Conservation (phyloP, 1,284 basidiomycete genomes). For the Rhodotorula sp. region DNA sequence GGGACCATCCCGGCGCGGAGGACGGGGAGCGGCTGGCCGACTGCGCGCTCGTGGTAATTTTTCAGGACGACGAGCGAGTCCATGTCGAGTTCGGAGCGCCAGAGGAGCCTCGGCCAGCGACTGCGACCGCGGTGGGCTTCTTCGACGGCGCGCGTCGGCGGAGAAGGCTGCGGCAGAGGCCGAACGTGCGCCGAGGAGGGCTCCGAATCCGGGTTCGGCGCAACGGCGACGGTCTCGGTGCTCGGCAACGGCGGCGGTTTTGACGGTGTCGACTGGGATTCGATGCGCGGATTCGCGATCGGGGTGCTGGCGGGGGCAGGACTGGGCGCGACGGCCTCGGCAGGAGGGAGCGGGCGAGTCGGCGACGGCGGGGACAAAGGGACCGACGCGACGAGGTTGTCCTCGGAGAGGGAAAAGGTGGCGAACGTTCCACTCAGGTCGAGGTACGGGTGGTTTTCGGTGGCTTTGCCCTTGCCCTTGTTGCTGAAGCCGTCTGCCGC, state of each 20-base stretch:
- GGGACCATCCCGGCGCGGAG: slow-evolving; percentile 16
- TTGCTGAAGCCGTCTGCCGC: not conserved
- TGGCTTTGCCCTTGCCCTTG: slow-evolving; percentile 26
- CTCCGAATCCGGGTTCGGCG: not conserved
- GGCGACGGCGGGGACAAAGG: not conserved
- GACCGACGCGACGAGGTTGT: not conserved
- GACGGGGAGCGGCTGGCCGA: slow-evolving; percentile 33
- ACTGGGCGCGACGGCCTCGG: not conserved
- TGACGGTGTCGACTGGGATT: not conserved
- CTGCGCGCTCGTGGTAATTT: slow-evolving; percentile 35
- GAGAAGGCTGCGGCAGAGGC: slow-evolving; percentile 8
- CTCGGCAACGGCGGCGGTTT: not conserved
- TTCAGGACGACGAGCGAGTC: slow-evolving; percentile 28
- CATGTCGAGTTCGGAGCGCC: slow-evolving; percentile 34
- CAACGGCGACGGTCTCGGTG: slow-evolving; percentile 1
- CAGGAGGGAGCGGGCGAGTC: not conserved
- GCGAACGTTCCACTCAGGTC: slow-evolving; percentile 4
- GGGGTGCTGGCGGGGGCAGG: not conserved
- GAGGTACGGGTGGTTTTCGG: not conserved
- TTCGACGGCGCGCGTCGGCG: slow-evolving; percentile 1
- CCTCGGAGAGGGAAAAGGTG: slow-evolving; percentile 15
- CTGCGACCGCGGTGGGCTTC: slow-evolving; percentile 22
- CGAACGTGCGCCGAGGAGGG: not conserved
- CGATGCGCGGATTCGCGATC: not conserved
- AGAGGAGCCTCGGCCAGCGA: slow-evolving; percentile 37